phyloP scores from a whole-genome alignment of 257 asterid genomes.

The Oldenlandia corymbosa region DNA sequence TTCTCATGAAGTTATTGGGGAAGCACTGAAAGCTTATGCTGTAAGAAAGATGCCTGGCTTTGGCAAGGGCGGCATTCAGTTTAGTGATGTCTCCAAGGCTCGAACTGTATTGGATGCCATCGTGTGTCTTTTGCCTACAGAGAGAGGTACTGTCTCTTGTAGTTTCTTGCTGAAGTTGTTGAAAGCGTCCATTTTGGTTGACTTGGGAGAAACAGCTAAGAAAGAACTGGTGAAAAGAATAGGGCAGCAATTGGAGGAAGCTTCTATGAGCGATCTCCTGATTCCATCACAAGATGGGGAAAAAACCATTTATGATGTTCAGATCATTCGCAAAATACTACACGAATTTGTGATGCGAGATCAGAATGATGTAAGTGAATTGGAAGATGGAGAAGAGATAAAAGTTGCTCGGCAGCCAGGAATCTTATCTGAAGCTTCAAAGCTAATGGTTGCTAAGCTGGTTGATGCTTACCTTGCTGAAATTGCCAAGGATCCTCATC shows the following conservation, averaged over 20 bases:
- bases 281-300: constrained; percentile 54
- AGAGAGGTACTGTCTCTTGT: constrained; percentile 69
- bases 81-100: constrained; percentile 45
- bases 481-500: constrained; percentile 78
- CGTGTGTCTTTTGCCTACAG: constrained; percentile 70
- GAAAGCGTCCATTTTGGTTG: constrained; percentile 63
- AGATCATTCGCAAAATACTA: constrained; percentile 52
- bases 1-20: constrained; percentile 71
- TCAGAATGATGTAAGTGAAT: constrained; percentile 31
- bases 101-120: constrained; percentile 54
- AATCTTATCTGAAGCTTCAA: constrained; percentile 89
- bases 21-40: constrained; percentile 84
- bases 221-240: constrained; percentile 55
- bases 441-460: constrained; percentile 91
- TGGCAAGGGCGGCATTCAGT: constrained; percentile 47
- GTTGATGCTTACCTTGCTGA: constrained; percentile 80
- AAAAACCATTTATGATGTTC: constrained; percentile 46
- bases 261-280: constrained; percentile 68
- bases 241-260: constrained; percentile 91
- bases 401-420: constrained; percentile 67
- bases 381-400: constrained; percentile 50
- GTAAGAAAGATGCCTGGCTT: constrained; percentile 59
- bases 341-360: constrained; percentile 60
- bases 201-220: constrained; percentile 50
- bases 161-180: constrained; percentile 80